Conservation (phyloP, 78 protist species). For the Dictyostelium citrinum region DNA sequence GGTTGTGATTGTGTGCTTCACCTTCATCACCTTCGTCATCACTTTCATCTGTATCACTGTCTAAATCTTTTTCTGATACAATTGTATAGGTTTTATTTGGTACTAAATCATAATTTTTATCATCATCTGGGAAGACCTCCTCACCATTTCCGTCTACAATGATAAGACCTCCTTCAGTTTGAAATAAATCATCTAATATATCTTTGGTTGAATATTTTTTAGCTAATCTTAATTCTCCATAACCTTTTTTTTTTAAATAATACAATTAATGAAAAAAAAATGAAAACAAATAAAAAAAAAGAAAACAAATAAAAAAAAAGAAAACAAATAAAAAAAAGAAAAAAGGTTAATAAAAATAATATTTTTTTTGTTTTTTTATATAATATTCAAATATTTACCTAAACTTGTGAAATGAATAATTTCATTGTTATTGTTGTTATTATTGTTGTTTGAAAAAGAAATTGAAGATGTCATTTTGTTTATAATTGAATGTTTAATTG, state of each 20-base stretch:
- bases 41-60: constrained; percentile 18
- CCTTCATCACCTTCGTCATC: constrained; percentile 6
- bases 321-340: background rate
- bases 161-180: constrained; percentile 41
- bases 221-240: constrained; percentile 58
- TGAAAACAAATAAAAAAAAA: background rate
- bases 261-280: background rate
- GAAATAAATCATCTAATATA: constrained; percentile 33
- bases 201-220: constrained; percentile 3
- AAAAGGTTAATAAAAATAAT: background rate
- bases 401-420: constrained; percentile 8
- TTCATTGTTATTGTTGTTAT: background rate
- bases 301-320: background rate
- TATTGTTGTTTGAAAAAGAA: too few species aligned
- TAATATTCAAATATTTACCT: background rate
- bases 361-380: too few species aligned
- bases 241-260: constrained; percentile 5
- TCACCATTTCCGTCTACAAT: constrained; percentile 65
- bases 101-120: background rate
- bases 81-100: constrained; percentile 10
- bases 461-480: background rate
- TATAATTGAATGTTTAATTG: too few species aligned
- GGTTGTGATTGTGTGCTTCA: background rate
- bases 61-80: constrained; percentile 50
- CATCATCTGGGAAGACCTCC: constrained; percentile 5